These are phyloP conservation scores for Atkinsonella texensis DNA, from an alignment of 2,329 filamentous ascomycete species.

Conservation along the genomic window DNA sequence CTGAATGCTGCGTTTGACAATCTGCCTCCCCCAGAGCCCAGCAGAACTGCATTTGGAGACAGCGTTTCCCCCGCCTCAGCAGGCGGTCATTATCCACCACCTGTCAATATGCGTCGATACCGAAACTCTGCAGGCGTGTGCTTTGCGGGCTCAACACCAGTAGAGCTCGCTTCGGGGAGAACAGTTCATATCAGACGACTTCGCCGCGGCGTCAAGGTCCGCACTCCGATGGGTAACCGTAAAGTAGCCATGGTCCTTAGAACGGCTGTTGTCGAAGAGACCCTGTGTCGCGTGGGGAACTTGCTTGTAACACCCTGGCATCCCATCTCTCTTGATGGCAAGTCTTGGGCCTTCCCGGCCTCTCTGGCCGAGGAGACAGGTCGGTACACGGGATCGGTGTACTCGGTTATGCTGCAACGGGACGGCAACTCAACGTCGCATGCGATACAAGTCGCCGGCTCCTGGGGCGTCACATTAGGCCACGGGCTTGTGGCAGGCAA, in stretches of 20 bases:
- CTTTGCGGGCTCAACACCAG: slow-evolving; percentile 37
- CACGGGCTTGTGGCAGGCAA: slow-evolving; percentile 34
- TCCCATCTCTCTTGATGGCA: slow-evolving; percentile 31
- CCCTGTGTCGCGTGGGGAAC: slow-evolving; percentile 32
- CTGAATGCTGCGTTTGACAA: slow-evolving; percentile 38
- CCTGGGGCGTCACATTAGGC: slow-evolving; percentile 46
- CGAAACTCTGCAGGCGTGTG: slow-evolving; percentile 32
- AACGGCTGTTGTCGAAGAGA: slow-evolving; percentile 28
- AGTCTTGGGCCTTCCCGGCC: slow-evolving; percentile 35
- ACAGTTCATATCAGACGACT: slow-evolving; percentile 30
- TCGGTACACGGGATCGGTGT: slow-evolving; percentile 39
- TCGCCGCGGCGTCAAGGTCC: slow-evolving; percentile 32
- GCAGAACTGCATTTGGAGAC: neutral
- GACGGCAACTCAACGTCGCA: slow-evolving; percentile 33
- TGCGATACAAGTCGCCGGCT: slow-evolving; percentile 32
- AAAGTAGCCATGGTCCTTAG: slow-evolving; percentile 38
- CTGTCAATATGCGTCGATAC: slow-evolving; percentile 31
- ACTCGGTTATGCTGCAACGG: slow-evolving; percentile 43
- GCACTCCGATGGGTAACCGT: slow-evolving; percentile 37
- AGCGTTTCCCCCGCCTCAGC: neutral
- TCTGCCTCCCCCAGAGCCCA: slow-evolving; percentile 30
- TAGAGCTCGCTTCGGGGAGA: slow-evolving; percentile 31
- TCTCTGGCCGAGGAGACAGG: slow-evolving; percentile 20
- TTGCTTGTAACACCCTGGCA: slow-evolving; percentile 49
- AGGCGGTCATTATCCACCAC: slow-evolving; percentile 14